Evolutionary conservation across 306 rosid species (phyloP).

Genomic region (Quercus engelmannii): DNA sequence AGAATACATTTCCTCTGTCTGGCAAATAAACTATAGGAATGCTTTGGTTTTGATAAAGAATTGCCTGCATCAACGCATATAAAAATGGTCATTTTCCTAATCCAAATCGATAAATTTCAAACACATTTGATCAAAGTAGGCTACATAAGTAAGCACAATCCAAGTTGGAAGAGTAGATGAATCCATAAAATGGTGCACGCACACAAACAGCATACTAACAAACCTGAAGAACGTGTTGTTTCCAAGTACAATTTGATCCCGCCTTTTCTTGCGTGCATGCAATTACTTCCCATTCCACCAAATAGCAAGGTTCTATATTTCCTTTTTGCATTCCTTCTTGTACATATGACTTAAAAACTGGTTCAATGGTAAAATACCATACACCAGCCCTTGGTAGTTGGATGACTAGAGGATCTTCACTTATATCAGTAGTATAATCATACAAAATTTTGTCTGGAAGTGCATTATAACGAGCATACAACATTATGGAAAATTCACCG

Average conservation of each 20-base stretch:
- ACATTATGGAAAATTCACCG: not conserved
- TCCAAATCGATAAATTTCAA: too few relatives aligned
- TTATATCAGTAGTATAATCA: not conserved
- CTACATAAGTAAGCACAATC: too few relatives aligned
- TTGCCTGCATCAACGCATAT: not conserved
- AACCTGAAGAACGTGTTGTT: not conserved
- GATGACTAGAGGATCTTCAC: not conserved
- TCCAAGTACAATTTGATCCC: not conserved
- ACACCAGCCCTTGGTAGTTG: not conserved
- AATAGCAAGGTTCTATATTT: not conserved
- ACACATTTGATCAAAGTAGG: too few relatives aligned
- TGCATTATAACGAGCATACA: not conserved
- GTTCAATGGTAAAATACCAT: slow-evolving; percentile 10
- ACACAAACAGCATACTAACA: too few relatives aligned
- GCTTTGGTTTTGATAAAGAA: not conserved
- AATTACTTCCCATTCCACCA: slow-evolving; percentile 3
- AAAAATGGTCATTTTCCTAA: too few relatives aligned
- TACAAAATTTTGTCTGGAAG: not conserved
- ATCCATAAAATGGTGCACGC: too few relatives aligned
- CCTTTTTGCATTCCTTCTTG: not conserved
- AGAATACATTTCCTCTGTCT: not conserved
- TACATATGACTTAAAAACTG: not conserved
- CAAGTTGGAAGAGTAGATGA: too few relatives aligned
- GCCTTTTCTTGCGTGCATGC: not conserved
- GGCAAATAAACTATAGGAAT: not conserved